Evolutionary conservation across 2,329 filamentous ascomycete genomes (phyloP).

Genomic region (Fusarium xylarioides): DNA sequence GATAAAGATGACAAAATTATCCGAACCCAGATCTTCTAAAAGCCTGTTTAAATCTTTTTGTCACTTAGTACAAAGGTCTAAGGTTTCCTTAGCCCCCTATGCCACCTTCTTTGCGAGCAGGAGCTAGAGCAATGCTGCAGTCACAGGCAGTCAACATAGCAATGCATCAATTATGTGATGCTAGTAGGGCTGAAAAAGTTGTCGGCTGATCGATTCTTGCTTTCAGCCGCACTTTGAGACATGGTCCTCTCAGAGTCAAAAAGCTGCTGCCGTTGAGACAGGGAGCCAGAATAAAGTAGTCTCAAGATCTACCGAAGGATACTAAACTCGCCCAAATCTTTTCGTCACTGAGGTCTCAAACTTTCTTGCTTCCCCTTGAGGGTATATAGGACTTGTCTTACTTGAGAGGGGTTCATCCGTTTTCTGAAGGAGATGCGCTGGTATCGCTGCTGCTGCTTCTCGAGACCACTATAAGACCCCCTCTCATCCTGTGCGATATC

Average conservation of each 20-base stretch:
- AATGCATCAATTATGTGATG: no score
- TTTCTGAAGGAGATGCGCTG: background rate
- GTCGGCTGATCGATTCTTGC: no score
- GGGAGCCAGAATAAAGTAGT: background rate
- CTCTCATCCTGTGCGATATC: fast-evolving
- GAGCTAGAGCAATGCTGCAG: no score
- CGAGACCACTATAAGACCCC: background rate
- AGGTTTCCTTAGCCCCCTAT: fast-evolving
- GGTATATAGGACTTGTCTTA: background rate
- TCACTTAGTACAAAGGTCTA: background rate
- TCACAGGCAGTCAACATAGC: background rate
- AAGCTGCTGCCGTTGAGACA: fast-evolving
- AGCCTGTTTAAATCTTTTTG: background rate
- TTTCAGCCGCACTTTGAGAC: background rate
- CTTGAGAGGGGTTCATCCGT: background rate
- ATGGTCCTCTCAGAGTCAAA: fast-evolving
- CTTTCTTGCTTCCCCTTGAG: background rate
- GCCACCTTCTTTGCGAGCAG: background rate
- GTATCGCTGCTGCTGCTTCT: fast-evolving
- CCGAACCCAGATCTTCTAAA: fast-evolving
- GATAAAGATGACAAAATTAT: background rate
- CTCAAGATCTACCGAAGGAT: background rate
- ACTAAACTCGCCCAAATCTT: background rate
- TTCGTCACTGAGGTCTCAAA: background rate
- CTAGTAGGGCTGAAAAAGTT: background rate